A percentile compares a stretch with the other conserved stretches of the same genome.
Conservation (phyloP, 768 basidiomycete genomes). For the Lentinula sp. region DNA sequence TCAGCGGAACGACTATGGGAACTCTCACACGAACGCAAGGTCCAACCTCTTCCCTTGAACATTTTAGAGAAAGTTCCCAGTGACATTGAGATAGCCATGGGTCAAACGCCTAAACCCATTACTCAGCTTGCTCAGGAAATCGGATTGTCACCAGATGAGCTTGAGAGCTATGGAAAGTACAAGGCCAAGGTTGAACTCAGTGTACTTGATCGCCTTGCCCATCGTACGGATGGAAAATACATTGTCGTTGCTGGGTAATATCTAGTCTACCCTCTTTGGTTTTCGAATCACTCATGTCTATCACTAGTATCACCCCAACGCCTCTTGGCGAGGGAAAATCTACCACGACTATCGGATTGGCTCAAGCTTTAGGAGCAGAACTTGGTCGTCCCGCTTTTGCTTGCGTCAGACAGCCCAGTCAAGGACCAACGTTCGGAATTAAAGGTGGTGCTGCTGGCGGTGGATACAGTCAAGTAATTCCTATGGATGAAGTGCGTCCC, state of each 20-base stretch:
- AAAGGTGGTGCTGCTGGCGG: slow-evolving; percentile 99
- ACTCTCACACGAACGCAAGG: slow-evolving; percentile 53
- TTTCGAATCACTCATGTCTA: slow-evolving; percentile 9
- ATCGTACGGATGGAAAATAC: slow-evolving; percentile 92
- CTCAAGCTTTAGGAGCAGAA: slow-evolving; percentile 94
- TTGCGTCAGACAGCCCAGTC: slow-evolving; percentile 96
- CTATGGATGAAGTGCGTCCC: slow-evolving; percentile 68
- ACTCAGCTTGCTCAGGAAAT: slow-evolving; percentile 82
- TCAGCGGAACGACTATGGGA: slow-evolving; percentile 83
- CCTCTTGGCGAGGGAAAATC: slow-evolving; percentile 98
- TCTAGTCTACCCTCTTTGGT: neutral
- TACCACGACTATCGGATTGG: slow-evolving; percentile 94
- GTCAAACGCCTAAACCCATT: slow-evolving; percentile 89
- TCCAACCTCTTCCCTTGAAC: slow-evolving; percentile 76
- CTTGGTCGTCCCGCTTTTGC: slow-evolving; percentile 90
- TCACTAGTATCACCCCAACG: slow-evolving; percentile 82
- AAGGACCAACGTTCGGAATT: slow-evolving; percentile 98
- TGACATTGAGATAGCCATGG: slow-evolving; percentile 95
- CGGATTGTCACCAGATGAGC: slow-evolving; percentile 77
- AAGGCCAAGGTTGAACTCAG: slow-evolving; percentile 96
- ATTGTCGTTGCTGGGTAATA: slow-evolving; percentile 87
- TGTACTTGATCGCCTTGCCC: slow-evolving; percentile 76
- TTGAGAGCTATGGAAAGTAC: slow-evolving; percentile 92
- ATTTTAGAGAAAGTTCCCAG: slow-evolving; percentile 85
- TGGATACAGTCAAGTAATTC: slow-evolving; percentile 97